Percentiles rank a stretch among this genome's conserved stretches.
These are phyloP conservation scores for Dipteronia sinensis DNA, from an alignment of 345 rosid species.

Conservation along the genomic window DNA sequence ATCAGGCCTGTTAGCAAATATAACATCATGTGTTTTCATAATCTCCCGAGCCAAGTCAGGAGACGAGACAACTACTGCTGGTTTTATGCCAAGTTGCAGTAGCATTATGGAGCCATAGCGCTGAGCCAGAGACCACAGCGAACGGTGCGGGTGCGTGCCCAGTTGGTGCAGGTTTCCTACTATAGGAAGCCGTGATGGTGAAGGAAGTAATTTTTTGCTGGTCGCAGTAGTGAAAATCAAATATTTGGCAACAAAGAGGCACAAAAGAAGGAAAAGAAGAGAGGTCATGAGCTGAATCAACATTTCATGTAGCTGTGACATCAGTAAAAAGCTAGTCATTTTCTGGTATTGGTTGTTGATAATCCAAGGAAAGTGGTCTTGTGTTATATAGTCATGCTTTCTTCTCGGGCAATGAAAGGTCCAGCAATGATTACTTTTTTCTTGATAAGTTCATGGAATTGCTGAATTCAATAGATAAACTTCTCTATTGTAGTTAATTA, in stretches of 20 bases:
- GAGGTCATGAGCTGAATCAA: not conserved
- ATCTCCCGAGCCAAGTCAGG: slow-evolving; percentile 16
- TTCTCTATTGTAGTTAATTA: not conserved
- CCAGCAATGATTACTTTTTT: not conserved
- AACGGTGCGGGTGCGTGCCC: slow-evolving; percentile 10
- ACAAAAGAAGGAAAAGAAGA: not conserved
- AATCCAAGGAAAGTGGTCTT: not conserved
- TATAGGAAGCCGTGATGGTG: slow-evolving; percentile 25
- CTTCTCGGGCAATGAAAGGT: not conserved
- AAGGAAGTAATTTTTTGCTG: slow-evolving; percentile 22
- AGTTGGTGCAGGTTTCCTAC: slow-evolving; percentile 26
- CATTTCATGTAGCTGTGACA: not conserved
- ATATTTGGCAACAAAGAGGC: not conserved
- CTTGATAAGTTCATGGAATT: not conserved
- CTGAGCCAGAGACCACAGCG: slow-evolving; percentile 17
- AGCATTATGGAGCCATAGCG: slow-evolving; percentile 24
- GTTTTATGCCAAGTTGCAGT: slow-evolving; percentile 19
- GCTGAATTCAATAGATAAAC: not conserved
- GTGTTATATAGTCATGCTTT: not conserved
- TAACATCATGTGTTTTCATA: slow-evolving; percentile 18
- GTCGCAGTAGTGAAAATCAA: not conserved
- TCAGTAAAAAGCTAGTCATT: not conserved
- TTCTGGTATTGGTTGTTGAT: not conserved
- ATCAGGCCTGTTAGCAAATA: slow-evolving; percentile 16
- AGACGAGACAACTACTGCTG: slow-evolving; percentile 20